A percentile compares a stretch with the other conserved stretches of the same genome.
Evolutionary conservation across 129 eudicot species (phyloP).

Genomic region (Calendula officinalis): DNA sequence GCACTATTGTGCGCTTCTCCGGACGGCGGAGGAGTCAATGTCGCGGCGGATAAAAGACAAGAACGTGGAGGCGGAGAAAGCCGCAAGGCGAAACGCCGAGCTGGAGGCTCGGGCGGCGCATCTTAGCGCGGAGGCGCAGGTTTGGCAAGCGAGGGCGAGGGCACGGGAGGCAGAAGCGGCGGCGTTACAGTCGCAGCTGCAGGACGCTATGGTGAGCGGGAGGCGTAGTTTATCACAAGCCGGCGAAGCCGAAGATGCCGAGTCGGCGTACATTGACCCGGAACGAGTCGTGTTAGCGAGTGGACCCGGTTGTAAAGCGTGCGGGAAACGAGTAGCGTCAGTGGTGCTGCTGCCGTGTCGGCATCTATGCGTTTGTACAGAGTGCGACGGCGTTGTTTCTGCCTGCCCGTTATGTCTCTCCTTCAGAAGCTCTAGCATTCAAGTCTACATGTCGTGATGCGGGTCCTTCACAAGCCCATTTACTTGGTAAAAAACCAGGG

Average conservation of each 20-base stretch:
- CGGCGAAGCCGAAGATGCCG: conserved; percentile 56
- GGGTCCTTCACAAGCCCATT: background rate
- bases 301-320: conserved; percentile 63
- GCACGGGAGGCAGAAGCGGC: conserved; percentile 51
- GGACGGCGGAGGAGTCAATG: conserved; percentile 49
- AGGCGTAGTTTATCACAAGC: conserved; percentile 7
- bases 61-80: conserved; percentile 60
- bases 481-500: too few relatives aligned
- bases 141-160: conserved; percentile 59
- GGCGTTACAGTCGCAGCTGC: conserved; percentile 55
- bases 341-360: conserved; percentile 75
- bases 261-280: conserved; percentile 65
- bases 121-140: conserved; percentile 52
- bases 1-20: conserved; percentile 49
- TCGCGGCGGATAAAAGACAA: conserved; percentile 46
- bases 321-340: conserved; percentile 63
- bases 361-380: conserved; percentile 62
- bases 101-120: conserved; percentile 59
- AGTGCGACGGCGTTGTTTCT: conserved; percentile 58
- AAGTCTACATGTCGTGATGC: conserved; percentile 47
- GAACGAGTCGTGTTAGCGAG: conserved; percentile 41
- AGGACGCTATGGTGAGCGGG: conserved; percentile 42
- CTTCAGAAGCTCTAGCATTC: conserved; percentile 53
- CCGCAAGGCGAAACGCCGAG: conserved; percentile 45
- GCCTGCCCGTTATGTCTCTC: conserved; percentile 64